Evolutionary conservation across 208 protist species (phyloP).

Genomic region (Leishmania arabica): DNA sequence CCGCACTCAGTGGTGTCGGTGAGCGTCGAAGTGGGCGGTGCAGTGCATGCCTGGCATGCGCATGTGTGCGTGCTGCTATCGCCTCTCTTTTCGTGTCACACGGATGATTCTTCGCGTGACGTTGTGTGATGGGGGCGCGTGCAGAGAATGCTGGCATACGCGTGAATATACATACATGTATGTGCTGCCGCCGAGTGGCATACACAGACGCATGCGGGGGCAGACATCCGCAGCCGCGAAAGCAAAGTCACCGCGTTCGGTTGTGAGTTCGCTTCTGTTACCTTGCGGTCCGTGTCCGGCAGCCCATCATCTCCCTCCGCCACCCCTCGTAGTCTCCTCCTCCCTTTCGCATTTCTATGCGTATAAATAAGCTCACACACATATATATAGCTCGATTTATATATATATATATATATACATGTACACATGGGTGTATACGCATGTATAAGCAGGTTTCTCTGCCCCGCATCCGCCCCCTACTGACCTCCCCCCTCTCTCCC

Average conservation of each 20-base stretch:
- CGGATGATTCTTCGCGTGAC: neutral
- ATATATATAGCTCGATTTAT: neutral
- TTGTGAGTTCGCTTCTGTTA: neutral
- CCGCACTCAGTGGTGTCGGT: no score
- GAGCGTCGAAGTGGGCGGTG: no score
- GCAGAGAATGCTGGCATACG: neutral
- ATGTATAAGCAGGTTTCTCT: neutral
- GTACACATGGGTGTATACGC: neutral
- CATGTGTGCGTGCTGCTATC: neutral
- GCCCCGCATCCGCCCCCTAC: no score
- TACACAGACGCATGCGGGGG: neutral
- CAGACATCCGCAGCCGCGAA: neutral
- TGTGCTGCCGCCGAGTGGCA: neutral
- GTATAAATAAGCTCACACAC: neutral
- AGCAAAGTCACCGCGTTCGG: neutral
- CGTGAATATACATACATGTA: no score
- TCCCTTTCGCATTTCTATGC: neutral
- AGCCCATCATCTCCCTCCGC: neutral
- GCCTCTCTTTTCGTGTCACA: neutral
- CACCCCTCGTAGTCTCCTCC: neutral
- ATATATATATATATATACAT: neutral
- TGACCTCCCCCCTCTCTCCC: neutral
- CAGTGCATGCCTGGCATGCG: neutral
- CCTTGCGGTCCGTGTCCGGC: neutral
- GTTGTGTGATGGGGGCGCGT: neutral